Percentiles rank a stretch among this genome's conserved stretches.
Conservation (phyloP, 805 yeast species). For the Metschnikowia shivogae region DNA sequence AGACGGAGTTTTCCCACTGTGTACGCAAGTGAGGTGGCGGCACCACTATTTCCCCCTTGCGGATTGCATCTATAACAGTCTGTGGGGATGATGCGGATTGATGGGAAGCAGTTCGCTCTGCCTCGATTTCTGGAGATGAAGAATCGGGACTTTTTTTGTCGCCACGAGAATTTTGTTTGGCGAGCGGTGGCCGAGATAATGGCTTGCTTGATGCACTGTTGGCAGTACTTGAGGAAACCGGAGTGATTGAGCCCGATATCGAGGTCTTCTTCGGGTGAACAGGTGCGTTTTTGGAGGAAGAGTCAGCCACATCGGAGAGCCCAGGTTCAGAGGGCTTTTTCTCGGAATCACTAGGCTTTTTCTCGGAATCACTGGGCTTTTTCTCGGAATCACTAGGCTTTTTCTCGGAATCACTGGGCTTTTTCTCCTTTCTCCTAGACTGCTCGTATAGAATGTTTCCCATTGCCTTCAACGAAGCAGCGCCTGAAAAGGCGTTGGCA, state of each 20-base stretch:
- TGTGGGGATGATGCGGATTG: neutral
- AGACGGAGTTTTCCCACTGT: slow-evolving; percentile 28
- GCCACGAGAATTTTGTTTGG: neutral
- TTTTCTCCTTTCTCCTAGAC: slow-evolving; percentile 1
- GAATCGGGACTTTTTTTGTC: neutral
- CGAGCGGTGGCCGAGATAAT: neutral
- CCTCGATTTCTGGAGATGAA: neutral
- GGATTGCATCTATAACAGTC: neutral
- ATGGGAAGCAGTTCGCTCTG: neutral
- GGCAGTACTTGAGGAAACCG: neutral
- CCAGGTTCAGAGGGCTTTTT: too few relatives aligned
- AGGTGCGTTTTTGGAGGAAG: too few relatives aligned
- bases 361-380: neutral
- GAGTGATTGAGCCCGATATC: neutral
- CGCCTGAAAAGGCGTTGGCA: slow-evolving; percentile 28
- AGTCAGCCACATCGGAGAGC: too few relatives aligned
- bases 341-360: neutral
- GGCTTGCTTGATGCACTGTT: neutral
- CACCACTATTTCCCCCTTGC: neutral
- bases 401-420: neutral
- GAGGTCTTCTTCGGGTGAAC: too few relatives aligned
- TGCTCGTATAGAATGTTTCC: slow-evolving; percentile 10
- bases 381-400: neutral
- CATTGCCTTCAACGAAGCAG: slow-evolving; percentile 15
- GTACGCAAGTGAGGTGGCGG: slow-evolving; percentile 15